A percentile compares a stretch with the other conserved stretches of the same genome.
phyloP scores from a whole-genome alignment of 257 asterid species.

The Agastache rugosa region DNA sequence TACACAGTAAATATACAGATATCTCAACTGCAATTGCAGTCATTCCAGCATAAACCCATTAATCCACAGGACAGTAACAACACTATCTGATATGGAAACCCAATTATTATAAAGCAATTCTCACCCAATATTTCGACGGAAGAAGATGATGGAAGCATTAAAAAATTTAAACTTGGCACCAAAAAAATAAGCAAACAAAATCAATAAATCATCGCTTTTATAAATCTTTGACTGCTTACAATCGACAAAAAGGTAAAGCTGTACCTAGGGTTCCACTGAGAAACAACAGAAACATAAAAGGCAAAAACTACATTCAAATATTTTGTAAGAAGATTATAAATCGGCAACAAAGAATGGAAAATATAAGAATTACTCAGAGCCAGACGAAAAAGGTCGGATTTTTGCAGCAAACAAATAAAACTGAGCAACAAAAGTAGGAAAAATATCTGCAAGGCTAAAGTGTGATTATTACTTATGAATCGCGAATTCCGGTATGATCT shows the following conservation, averaged over 20 bases:
- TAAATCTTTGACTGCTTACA: not conserved
- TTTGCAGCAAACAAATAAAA: conserved; percentile 5
- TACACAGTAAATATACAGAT: not conserved
- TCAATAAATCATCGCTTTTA: not conserved
- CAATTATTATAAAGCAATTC: not conserved
- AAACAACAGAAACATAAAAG: not conserved
- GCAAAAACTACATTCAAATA: not conserved
- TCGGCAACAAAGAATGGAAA: not conserved
- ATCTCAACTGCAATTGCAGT: not conserved
- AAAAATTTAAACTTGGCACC: not conserved
- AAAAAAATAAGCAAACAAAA: not conserved
- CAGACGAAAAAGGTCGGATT: conserved; percentile 3
- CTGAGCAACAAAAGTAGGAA: not conserved
- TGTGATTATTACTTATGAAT: not conserved
- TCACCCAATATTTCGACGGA: not conserved
- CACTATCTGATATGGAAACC: not conserved
- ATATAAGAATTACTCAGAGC: conserved; percentile 13
- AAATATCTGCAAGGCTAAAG: conserved; percentile 1
- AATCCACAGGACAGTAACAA: not conserved
- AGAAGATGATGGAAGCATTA: not conserved
- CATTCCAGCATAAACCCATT: not conserved
- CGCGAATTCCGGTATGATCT: not conserved
- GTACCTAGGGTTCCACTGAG: conserved; percentile 35
- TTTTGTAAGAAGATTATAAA: not conserved
- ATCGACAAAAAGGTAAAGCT: conserved; percentile 10